Evolutionary conservation across 2,329 filamentous ascomycete species (phyloP).

Genomic region (Sporothrix mexicana): DNA sequence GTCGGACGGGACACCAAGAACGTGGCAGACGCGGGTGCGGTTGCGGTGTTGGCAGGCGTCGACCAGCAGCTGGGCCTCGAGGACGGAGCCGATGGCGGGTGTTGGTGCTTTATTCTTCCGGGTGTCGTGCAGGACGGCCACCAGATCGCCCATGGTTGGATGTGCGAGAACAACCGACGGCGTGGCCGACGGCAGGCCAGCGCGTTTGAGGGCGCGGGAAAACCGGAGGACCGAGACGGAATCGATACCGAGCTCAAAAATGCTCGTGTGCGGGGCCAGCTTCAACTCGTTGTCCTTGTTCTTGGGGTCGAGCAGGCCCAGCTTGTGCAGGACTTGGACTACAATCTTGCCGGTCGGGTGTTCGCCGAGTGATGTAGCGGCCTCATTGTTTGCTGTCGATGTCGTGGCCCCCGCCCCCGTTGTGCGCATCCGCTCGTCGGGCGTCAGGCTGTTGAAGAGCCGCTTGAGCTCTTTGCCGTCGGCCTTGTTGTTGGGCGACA

Average conservation of each 20-base stretch:
- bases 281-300: too few species aligned
- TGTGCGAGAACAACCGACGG: constrained; percentile 72
- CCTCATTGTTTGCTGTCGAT: too few species aligned
- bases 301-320: constrained; percentile 53
- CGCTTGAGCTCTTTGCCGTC: constrained; percentile 72
- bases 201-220: constrained; percentile 65
- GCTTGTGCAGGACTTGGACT: constrained; percentile 54
- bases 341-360: constrained; percentile 9
- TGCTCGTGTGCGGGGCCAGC: constrained; percentile 64
- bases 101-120: constrained; percentile 28
- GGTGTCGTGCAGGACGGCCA: constrained; percentile 36
- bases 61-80: constrained; percentile 65
- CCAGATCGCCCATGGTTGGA: constrained; percentile 57
- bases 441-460: constrained; percentile 67
- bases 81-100: constrained; percentile 40
- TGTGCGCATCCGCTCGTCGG: constrained; percentile 67
- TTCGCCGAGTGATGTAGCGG: too few species aligned
- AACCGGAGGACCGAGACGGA: constrained; percentile 83
- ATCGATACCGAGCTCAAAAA: constrained; percentile 87
- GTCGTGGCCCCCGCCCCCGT: constrained; percentile 51
- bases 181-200: constrained; percentile 68
- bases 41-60: constrained; percentile 69
- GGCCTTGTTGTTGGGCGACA: constrained; percentile 89
- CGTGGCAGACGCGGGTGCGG: constrained; percentile 56
- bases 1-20: constrained; percentile 55